A percentile compares a stretch with the other conserved stretches of the same genome.
phyloP scores from a whole-genome alignment of 140 eudicot species.

The Bidens hawaiensis region DNA sequence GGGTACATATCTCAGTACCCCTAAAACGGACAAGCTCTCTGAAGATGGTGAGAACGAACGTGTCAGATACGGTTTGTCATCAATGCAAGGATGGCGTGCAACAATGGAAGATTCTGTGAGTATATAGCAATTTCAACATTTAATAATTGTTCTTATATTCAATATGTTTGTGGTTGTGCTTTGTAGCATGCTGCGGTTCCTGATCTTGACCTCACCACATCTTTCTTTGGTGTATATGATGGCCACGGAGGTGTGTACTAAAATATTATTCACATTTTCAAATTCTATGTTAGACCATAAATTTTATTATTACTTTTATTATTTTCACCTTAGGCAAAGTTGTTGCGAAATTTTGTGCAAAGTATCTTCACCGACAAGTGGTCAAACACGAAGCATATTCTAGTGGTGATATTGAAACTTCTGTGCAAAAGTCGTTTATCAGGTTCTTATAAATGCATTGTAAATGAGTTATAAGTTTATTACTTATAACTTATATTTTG shows the following conservation, averaged over 20 bases:
- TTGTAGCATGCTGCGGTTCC: constrained; percentile 85
- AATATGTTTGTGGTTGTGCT: neutral
- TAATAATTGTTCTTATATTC: neutral
- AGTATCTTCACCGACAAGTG: constrained; percentile 94
- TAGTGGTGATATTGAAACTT: constrained; percentile 76
- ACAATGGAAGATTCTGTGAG: constrained; percentile 97
- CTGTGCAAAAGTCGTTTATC: constrained; percentile 79
- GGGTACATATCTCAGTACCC: constrained; percentile 94
- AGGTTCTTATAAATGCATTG: constrained; percentile 36
- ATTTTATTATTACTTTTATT: neutral
- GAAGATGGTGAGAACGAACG: constrained; percentile 80
- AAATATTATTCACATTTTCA: neutral
- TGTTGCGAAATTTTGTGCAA: constrained; percentile 97
- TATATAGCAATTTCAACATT: constrained; percentile 14
- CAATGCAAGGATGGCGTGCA: constrained; percentile 99
- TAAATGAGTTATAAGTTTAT: neutral
- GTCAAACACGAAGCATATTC: constrained; percentile 84
- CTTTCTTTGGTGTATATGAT: constrained; percentile 97
- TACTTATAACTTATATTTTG: neutral
- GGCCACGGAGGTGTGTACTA: constrained; percentile 82
- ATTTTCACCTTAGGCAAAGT: constrained; percentile 66
- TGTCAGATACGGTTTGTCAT: constrained; percentile 76
- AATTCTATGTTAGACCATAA: neutral
- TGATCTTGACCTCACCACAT: constrained; percentile 71
- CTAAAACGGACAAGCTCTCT: constrained; percentile 88